These are phyloP conservation scores for Stephanodiscus triporus DNA, from an alignment of 108 stramenopile genomes.

Conservation along the genomic window DNA sequence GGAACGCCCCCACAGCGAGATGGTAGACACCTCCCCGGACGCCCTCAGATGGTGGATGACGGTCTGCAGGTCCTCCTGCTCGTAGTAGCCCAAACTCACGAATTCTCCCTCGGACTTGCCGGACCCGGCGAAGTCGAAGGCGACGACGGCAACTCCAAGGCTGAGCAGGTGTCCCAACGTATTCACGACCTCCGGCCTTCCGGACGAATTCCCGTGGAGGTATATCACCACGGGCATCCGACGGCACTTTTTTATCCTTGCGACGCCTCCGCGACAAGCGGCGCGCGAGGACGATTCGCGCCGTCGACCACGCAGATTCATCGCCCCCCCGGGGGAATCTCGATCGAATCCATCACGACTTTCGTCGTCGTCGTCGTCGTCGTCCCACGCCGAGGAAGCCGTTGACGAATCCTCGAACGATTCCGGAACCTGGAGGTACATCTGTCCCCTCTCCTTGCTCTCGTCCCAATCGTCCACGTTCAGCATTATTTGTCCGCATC, in stretches of 20 bases:
- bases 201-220: conserved; percentile 94
- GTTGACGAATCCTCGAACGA: conserved; percentile 13
- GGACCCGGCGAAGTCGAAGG: conserved; percentile 84
- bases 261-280: neutral
- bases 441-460: conserved; percentile 36
- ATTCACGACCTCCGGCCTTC: conserved; percentile 89
- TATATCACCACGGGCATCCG: conserved; percentile 82
- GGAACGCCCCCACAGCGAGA: conserved; percentile 86
- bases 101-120: conserved; percentile 79
- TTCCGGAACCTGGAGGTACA: conserved; percentile 39
- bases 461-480: conserved; percentile 36
- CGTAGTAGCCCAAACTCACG: conserved; percentile 81
- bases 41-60: conserved; percentile 60
- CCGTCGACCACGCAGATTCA: neutral
- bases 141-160: conserved; percentile 67
- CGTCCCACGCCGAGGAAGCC: neutral
- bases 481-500: conserved; percentile 11
- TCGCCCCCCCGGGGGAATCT: neutral
- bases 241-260: neutral
- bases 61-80: conserved; percentile 73
- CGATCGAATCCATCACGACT: neutral
- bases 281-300: neutral
- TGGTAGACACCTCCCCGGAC: conserved; percentile 52
- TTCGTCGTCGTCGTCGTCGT: neutral
- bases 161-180: conserved; percentile 87